These are phyloP conservation scores for Vitis rupestris DNA, from an alignment of 164 flowering plant genomes.

Conservation along the genomic window DNA sequence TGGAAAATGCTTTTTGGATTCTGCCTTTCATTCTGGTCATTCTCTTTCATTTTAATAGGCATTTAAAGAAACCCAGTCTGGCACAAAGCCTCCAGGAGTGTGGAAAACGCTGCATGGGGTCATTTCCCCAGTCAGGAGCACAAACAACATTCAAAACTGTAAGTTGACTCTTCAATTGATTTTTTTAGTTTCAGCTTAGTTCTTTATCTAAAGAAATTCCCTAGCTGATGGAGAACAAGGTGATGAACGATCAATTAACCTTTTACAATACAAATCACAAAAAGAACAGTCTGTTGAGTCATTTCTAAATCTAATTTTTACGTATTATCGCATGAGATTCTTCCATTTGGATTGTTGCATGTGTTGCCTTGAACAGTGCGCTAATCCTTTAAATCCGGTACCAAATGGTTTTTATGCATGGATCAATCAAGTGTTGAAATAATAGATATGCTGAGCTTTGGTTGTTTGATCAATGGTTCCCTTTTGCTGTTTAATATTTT, in stretches of 20 bases:
- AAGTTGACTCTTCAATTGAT: constrained; percentile 6
- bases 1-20: not conserved
- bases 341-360: no score
- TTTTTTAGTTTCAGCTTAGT: not conserved
- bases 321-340: no score
- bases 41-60: constrained; percentile 20
- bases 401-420: no score
- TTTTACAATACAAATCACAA: no score
- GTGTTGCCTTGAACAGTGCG: no score
- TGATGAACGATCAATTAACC: no score
- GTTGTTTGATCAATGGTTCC: not conserved
- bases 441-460: no score
- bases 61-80: constrained; percentile 32
- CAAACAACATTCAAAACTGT: constrained; percentile 30
- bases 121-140: constrained; percentile 22
- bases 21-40: not conserved
- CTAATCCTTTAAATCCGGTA: no score
- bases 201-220: not conserved
- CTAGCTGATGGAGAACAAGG: no score
- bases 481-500: not conserved
- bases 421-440: no score
- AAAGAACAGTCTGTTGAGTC: no score
- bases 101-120: constrained; percentile 39
- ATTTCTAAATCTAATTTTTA: no score
- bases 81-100: constrained; percentile 40